Base-by-base conservation (phyloP, 768 basidiomycete genomes). In the Chalciporus pseudorubinellus region DNA sequence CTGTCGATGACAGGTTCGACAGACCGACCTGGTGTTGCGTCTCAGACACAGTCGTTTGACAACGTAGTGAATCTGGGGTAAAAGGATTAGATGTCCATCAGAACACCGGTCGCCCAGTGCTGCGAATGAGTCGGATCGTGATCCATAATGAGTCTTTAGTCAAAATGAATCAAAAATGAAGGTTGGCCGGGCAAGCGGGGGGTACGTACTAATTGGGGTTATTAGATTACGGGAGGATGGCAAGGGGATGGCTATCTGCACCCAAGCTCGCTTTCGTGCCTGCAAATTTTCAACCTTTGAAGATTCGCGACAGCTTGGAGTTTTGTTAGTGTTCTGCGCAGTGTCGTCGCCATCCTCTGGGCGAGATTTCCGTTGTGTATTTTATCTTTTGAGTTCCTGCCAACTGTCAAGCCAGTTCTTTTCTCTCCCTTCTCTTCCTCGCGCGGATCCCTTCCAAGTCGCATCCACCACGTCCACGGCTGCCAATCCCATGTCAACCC, bases 211-310 rank as follows among this genome's bases (percentile, higher is more conserved):
- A 62, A 68, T 61, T 51, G 50, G 55, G 53, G 40, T 14, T 47
- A 31, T 46, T 19, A 24, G 51, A 56, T 67, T 66, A 65, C 65
- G 65, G 52, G 42, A 67, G 42, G 36, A 33, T 41, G 48, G 19
- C 33, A 51, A 56, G 48, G 19, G 39, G 46, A 12, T n/a, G 48
- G 47, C 16, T 36, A 65, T 60, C 65, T 55, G 47, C 58, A 55
- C 55, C 48, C 65, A 57, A 46, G 42, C 52, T 58, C 55, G 44
- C 55, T 44, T 48, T 63, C 44, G 43, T n/a, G 29, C 29, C 53
- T 36, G 44, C 66, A 65, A 65, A 61, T 57, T 68, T 66, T 66
- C 63, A 44, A 39, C 59, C 43, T 54, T 53, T 40, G 46, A 52
- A 36, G 34, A n/a, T 34, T 36, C 34, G 34, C n/a, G 34, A 36